A percentile compares a stretch with the other conserved stretches of the same genome.
Evolutionary conservation across 805 yeast genomes (phyloP).

Genomic region (Zygoascus flipseniorum): DNA sequence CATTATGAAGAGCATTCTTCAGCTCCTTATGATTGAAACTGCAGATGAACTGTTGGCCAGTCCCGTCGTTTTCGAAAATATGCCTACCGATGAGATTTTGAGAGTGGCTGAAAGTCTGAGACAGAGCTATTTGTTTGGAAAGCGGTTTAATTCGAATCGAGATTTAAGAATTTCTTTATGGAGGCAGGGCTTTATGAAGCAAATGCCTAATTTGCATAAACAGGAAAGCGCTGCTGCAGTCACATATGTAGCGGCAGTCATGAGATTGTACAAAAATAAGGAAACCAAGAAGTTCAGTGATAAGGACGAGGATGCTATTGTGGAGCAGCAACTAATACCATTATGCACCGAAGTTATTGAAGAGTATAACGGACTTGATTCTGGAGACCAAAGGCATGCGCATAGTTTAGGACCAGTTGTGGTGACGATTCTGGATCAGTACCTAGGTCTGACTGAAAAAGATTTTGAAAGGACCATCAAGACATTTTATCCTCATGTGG

Average conservation of each 20-base stretch:
- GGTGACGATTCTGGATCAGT: constrained; percentile 77
- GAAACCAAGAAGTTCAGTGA: not conserved
- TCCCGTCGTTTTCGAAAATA: constrained; percentile 53
- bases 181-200: constrained; percentile 87
- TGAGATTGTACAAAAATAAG: constrained; percentile 54
- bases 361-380: constrained; percentile 61
- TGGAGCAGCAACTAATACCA: constrained; percentile 50
- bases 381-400: constrained; percentile 64
- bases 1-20: constrained; percentile 88
- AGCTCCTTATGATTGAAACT: constrained; percentile 79
- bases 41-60: constrained; percentile 70
- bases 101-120: constrained; percentile 52
- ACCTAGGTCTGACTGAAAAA: constrained; percentile 55
- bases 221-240: constrained; percentile 91
- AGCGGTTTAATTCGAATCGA: constrained; percentile 80
- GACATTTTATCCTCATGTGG: constrained; percentile 23
- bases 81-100: constrained; percentile 60
- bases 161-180: constrained; percentile 81
- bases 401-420: constrained; percentile 89
- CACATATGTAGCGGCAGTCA: constrained; percentile 71
- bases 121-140: constrained; percentile 72
- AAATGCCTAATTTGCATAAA: constrained; percentile 80
- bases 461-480: constrained; percentile 25
- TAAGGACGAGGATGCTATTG: constrained; percentile 38
- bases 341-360: constrained; percentile 63